Evolutionary conservation across 495 filamentous ascomycete species (phyloP), one percentile per base, ranked within the genome.

Genomic region (Baudoinia panamericana): DNA sequence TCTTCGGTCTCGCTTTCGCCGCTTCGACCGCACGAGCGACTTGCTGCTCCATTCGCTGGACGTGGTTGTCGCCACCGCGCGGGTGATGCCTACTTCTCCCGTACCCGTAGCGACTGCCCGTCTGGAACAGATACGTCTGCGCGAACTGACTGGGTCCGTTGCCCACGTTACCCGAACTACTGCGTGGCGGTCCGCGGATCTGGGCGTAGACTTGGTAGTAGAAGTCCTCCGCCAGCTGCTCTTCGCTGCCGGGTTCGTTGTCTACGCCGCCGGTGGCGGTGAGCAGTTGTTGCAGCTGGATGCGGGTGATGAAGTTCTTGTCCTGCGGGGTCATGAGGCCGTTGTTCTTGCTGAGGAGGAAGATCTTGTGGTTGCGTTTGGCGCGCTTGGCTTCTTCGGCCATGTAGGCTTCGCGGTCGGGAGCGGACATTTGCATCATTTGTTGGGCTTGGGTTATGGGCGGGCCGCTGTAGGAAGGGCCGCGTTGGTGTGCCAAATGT

Each of bases 41-140:
- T 57, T 99, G 90, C 55, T 96, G 92, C 60, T 99, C 86, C 90
- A 99, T 99, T 19, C 90, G 76, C 54, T 95, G 90, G 70, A 96
- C 80, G 56, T 99, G 90, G 53, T 94, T 96, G 58, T 99, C 88
- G 3, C 72, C 75, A 3, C 84, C 87, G 21, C 81, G 71, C 23
- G 68, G 66, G 47, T 88, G 76, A 40, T 85, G 69, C 47, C 82
- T 66, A 52, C 69, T 65, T 22, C 63, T 56, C 23, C 80, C 81
- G 50, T 80, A 68, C 27, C 82, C 81, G 48, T 80, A 68, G 16
- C 84, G 76, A 44, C 78, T 78, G 12, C 83, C 86, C 3, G 84
- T 93, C 59, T 93, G 84, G 57, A 92, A 88, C 2, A 99, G 67
- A 57, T 99, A 99, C 0, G 90, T 99, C 58, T 99, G 90, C 2